Base-by-base conservation (phyloP, 23 red algal genomes). In the Gracilaria gracilis region DNA sequence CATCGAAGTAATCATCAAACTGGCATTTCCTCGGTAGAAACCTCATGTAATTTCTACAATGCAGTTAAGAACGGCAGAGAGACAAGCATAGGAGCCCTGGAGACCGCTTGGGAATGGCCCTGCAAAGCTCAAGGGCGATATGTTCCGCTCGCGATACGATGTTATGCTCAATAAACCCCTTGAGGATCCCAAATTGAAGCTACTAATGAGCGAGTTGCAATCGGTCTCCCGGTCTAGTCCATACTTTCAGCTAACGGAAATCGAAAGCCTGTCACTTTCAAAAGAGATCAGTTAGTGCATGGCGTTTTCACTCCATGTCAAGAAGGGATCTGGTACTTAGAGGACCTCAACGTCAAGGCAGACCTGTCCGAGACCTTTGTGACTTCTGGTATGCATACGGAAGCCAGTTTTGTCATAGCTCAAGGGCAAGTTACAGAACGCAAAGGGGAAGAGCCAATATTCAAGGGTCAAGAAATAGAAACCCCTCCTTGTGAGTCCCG, bases 301-400 rank as follows among this genome's bases (percentile, higher is more conserved):
- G 93, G 93, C 6, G 54, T 95, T 44, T 83, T 95, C 20, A 90
- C 93, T 9, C 84, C 90, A 59, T 62, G 90, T 28, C 86, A 95
- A 78, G 93, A 87, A 75, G 93, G 79, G 17, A 46, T 40, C 57
- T 95, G 93, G 93, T 90, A 58, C 53, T 61, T 95, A 4, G 93
- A 95, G 47, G 93, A 95, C 50, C 76, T 88, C 23, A 87, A 91
- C 34, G 67, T 95, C 31, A 69, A 75, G 24, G 37, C 90, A 42
- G 92, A 94, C 65, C 39, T 94, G 42, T 88, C 82, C 21, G 72
- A 79, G 19, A 79, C 86, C 2, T 31, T 47, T 28, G 64, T 88
- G 32, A 95, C 93, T 19, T 61, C 93, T 16, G 93, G 93, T 19
- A 66, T 95, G 61, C 84, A 88, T 35, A 95, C 93, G 24, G 93